Evolutionary conservation across 805 yeast genomes (phyloP).

Genomic region (Metschnikowia colocasiae): DNA sequence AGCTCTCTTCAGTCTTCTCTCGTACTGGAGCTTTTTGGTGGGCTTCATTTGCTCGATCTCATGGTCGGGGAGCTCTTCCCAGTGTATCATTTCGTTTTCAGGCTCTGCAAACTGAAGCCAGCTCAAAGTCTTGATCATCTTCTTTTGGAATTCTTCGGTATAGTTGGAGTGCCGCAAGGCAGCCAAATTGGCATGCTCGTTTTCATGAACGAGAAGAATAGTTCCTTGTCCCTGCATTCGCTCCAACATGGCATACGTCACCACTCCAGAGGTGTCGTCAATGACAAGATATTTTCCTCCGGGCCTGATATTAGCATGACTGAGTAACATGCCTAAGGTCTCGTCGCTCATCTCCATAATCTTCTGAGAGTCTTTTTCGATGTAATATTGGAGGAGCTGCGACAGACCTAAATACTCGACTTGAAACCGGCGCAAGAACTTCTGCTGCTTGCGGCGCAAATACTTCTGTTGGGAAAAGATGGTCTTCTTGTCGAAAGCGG

Average conservation of each 20-base stretch:
- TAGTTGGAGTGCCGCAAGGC: conserved; percentile 65
- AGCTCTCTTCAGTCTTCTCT: conserved; percentile 59
- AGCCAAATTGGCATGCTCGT: conserved; percentile 84
- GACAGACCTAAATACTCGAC: conserved; percentile 72
- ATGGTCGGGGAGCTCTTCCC: conserved; percentile 46
- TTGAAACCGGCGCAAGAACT: conserved; percentile 81
- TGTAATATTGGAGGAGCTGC: conserved; percentile 65
- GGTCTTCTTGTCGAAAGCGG: conserved; percentile 84
- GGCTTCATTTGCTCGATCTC: conserved; percentile 55
- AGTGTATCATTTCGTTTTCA: conserved; percentile 49
- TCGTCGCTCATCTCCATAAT: conserved; percentile 84
- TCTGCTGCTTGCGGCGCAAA: conserved; percentile 84
- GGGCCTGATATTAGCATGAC: conserved; percentile 77
- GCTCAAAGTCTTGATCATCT: conserved; percentile 65
- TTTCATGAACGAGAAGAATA: conserved; percentile 78
- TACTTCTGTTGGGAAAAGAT: conserved; percentile 88
- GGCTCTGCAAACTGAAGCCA: conserved; percentile 83
- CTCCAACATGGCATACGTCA: conserved; percentile 81
- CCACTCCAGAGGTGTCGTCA: conserved; percentile 94
- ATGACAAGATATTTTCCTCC: conserved; percentile 85
- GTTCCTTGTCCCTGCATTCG: conserved; percentile 78
- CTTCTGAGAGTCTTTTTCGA: conserved; percentile 69
- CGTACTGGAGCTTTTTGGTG: conserved; percentile 61
- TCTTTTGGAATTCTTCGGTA: conserved; percentile 46
- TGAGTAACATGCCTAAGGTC: conserved; percentile 70